phyloP scores from a whole-genome alignment of 768 basidiomycete genomes.

The Rhodotorula kratochvilovae region DNA sequence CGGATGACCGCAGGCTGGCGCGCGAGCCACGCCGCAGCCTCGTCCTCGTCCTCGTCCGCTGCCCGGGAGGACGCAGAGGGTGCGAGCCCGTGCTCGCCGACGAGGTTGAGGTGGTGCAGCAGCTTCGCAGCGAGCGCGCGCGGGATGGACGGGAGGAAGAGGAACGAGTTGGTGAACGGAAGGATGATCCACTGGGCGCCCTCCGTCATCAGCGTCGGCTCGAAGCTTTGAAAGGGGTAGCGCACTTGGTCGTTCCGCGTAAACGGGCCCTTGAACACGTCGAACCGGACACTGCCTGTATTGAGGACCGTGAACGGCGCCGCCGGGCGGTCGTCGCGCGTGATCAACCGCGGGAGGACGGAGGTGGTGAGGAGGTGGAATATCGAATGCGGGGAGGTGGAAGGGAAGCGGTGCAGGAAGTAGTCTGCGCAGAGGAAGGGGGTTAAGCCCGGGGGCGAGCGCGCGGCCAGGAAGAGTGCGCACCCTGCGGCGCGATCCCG shows the following conservation, averaged over 20 bases:
- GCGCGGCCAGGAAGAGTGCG: no score
- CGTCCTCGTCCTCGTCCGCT: not conserved
- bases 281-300: slow-evolving; percentile 48
- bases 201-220: not conserved
- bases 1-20: not conserved
- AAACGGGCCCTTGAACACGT: slow-evolving; percentile 46
- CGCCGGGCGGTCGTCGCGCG: slow-evolving; percentile 48
- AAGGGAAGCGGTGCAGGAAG: slow-evolving; percentile 57
- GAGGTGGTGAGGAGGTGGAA: slow-evolving; percentile 45
- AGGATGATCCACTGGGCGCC: slow-evolving; percentile 32
- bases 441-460: no score
- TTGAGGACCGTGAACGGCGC: slow-evolving; percentile 44
- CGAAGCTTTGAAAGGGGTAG: no score
- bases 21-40: not conserved
- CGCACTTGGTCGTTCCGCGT: slow-evolving; percentile 49
- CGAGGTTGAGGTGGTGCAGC: slow-evolving; percentile 38
- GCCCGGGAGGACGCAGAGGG: not conserved
- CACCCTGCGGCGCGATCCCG: slow-evolving; percentile 68
- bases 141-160: slow-evolving; percentile 22
- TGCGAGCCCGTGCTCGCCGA: slow-evolving; percentile 35
- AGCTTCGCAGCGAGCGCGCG: slow-evolving; percentile 9
- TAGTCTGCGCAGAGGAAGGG: slow-evolving; percentile 47
- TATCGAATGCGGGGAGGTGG: slow-evolving; percentile 42
- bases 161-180: slow-evolving; percentile 40
- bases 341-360: slow-evolving; percentile 59